Base-by-base conservation (phyloP, 768 basidiomycete species). In the Xerocomellus intermedius region DNA sequence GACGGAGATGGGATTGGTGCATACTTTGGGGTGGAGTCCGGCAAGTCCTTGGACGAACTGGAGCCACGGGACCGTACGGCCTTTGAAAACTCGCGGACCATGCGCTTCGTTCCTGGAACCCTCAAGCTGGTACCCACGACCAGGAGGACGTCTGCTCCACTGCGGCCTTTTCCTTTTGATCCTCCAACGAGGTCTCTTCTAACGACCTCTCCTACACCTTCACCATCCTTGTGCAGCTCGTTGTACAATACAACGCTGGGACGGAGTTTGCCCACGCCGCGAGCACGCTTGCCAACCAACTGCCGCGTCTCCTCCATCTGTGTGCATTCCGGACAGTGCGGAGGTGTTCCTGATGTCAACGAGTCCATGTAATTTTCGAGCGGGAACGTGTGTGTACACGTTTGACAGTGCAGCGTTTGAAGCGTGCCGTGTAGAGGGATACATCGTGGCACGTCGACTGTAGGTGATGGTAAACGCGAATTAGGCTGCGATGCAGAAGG, bases 171-270 rank as follows among this genome's bases (percentile, higher is more conserved):
- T 14, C 85, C 82, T 59, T 82, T 82, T 3, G 79, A 81, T 8
- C 81, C 77, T 8, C 90, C 89, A 50, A 91, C 77, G 51, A 96
- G 73, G 68, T 97, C 94, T 59, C 81, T 82, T 63, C 84, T 75
- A n/a, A 94, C 91, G 21, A 87, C 80, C 50, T 89, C 84, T 1
- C 94, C 94, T 2, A 96, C 91, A 21, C 84, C 83, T 62, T 94
- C 91, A 4, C 91, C 94, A 58, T 93, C 85, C 69, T 83, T 86
- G 72, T 96, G 94, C 44, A 78, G 76, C 69, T 96, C 94, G 59
- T 94, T 94, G 68, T 97, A 97, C 22, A 97, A 73, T 0, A 97
- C 91, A 3, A 97, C 92, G 50, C 88, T 89, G 0, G 94, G 90
- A 35, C 93, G 82, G 42, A 97, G 76, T 59, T 80, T 81, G 0